Evolutionary conservation across 2,329 filamentous ascomycete genomes (phyloP).

Genomic region (Ciborinia camelliae): DNA sequence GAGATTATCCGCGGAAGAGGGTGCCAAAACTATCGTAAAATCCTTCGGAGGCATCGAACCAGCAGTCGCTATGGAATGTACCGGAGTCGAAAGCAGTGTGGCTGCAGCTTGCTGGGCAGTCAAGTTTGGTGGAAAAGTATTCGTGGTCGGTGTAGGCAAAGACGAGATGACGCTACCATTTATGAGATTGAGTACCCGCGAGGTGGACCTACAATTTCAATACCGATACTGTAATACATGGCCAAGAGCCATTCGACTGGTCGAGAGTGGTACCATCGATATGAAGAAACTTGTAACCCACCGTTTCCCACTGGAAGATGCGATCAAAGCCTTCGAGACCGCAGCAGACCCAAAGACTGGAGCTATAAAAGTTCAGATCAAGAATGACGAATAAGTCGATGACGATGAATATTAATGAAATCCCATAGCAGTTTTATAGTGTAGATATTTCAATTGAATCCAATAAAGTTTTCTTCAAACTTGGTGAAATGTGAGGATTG

Average conservation of each 20-base stretch:
- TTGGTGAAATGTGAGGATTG: not conserved
- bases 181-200: conserved; percentile 84
- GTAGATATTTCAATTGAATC: conserved; percentile 17
- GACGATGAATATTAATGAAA: conserved; percentile 7
- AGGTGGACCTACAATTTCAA: conserved; percentile 94
- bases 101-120: conserved; percentile 81
- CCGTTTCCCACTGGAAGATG: conserved; percentile 80
- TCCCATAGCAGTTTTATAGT: conserved; percentile 19
- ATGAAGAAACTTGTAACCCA: conserved; percentile 83
- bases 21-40: conserved; percentile 63
- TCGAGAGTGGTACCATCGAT: conserved; percentile 81
- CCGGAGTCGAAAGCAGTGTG: conserved; percentile 88
- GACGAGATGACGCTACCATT: conserved; percentile 95
- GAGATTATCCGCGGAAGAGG: conserved; percentile 63
- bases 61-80: conserved; percentile 83
- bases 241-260: conserved; percentile 85
- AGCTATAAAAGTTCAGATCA: conserved; percentile 97
- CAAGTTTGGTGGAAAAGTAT: conserved; percentile 96
- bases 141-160: conserved; percentile 92
- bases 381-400: conserved; percentile 48
- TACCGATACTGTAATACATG: conserved; percentile 96
- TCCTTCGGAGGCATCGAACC: conserved; percentile 78
- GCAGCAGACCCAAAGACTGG: conserved; percentile 85
- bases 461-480: not conserved
- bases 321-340: conserved; percentile 83